These are phyloP conservation scores for barrel medic (Medicago truncatula) DNA, from an alignment of 306 rosid species.

Conservation along the genomic window MtrunA17r5.0-ANR NC_053045.1:37102001-37102500, in stretches of 20 bases:
- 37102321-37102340: not conserved
- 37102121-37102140: not conserved
- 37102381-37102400: not conserved
- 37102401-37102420: not conserved
- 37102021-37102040: not conserved
- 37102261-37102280: not conserved
- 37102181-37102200: not conserved
- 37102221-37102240: conserved; percentile 8
- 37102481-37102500: too few relatives aligned
- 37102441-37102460: not conserved
- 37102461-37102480: too few relatives aligned
- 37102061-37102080: not conserved
- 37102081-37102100: not conserved
- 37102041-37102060: not conserved
- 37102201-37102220: not conserved
- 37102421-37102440: not conserved
- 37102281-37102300: not conserved
- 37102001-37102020: not conserved
- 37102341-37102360: not conserved
- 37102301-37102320: not conserved
- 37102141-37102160: not conserved
- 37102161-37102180: conserved; percentile 17
- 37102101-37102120: conserved; percentile 16
- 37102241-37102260: not conserved
- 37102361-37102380: not conserved